A percentile compares a stretch with the other conserved stretches of the same genome.
These are phyloP conservation scores for Epichloe brachyelytri DNA, from an alignment of 2,329 filamentous ascomycete species.

Conservation along the genomic window DNA sequence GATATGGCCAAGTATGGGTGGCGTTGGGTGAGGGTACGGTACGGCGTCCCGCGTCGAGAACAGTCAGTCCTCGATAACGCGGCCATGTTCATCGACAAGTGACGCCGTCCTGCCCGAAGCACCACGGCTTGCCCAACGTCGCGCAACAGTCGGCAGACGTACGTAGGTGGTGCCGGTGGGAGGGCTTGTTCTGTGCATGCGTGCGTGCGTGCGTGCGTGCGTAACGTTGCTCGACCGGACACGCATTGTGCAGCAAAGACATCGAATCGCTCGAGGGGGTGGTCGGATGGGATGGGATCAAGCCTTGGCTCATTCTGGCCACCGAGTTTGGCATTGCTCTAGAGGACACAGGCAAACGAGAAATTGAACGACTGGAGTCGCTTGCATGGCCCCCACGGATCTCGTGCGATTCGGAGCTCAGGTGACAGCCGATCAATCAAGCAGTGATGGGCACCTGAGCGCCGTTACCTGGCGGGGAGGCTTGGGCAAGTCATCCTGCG, in stretches of 20 bases:
- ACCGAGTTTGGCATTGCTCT: too few relatives aligned
- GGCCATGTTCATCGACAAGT: not conserved
- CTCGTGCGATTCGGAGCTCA: not conserved
- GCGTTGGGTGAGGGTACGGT: not conserved
- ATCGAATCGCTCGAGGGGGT: not conserved
- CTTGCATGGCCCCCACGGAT: not conserved
- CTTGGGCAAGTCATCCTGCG: conserved; percentile 32
- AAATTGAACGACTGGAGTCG: too few relatives aligned
- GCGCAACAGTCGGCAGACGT: not conserved
- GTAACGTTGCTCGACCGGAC: not conserved
- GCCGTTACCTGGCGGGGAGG: conserved; percentile 19
- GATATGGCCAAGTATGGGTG: not conserved
- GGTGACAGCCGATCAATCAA: conserved; percentile 9
- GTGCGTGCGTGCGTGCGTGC: not conserved
- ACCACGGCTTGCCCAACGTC: not conserved
- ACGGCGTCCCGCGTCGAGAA: not conserved
- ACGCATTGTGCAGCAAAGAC: not conserved
- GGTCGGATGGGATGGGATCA: too few relatives aligned
- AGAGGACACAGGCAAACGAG: too few relatives aligned
- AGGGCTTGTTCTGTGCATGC: not conserved
- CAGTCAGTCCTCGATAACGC: not conserved
- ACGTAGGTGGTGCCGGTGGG: not conserved
- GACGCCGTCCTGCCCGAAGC: not conserved
- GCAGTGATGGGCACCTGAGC: conserved; percentile 28
- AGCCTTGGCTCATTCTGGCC: too few relatives aligned